Evolutionary conservation across 179 eudicot genomes (phyloP).

Genomic region (Actinidia chinensis): DNA sequence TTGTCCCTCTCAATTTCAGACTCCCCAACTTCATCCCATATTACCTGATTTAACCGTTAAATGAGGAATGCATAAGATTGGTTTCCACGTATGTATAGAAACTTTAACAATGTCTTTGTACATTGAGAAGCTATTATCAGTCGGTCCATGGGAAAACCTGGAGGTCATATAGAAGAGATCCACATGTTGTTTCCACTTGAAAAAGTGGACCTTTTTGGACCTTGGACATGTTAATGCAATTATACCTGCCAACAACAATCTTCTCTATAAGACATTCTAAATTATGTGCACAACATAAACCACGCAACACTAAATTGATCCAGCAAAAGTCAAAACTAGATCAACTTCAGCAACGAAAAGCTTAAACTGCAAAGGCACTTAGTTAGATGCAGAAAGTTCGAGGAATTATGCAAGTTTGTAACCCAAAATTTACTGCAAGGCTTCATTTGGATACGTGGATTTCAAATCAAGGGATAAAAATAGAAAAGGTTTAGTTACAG

Average conservation of each 20-base stretch:
- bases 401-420: no score
- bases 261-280: background rate
- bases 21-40: constrained; percentile 99
- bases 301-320: no score
- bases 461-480: no score
- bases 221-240: constrained; percentile 41
- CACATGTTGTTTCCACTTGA: constrained; percentile 72
- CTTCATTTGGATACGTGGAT: no score
- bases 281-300: background rate
- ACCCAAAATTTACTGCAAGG: no score
- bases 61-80: background rate
- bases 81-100: background rate
- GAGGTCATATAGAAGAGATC: constrained; percentile 81
- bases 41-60: constrained; percentile 43
- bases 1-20: constrained; percentile 71
- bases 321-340: no score
- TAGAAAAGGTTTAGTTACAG: no score
- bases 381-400: no score
- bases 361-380: no score
- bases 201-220: constrained; percentile 49
- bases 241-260: background rate
- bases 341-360: no score
- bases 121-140: background rate
- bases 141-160: constrained; percentile 49
- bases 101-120: constrained; percentile 1